These are phyloP conservation scores for Sclerospora graminicola DNA, from an alignment of 352 stramenopile species.

Conservation along the genomic window DNA sequence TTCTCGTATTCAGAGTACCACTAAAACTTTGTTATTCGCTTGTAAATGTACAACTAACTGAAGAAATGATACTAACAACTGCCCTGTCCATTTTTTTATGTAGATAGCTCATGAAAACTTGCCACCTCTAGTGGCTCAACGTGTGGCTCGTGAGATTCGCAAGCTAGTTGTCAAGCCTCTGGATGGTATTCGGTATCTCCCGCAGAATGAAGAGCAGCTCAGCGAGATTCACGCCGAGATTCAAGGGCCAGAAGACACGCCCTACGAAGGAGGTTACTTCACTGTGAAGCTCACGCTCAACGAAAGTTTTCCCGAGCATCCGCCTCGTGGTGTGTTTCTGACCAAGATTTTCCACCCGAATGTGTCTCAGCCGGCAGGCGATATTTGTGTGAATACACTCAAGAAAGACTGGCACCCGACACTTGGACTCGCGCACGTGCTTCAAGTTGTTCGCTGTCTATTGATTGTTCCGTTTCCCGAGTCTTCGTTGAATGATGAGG, in stretches of 20 bases:
- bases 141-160: conserved; percentile 88
- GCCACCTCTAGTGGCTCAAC: conserved; percentile 86
- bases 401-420: conserved; percentile 97
- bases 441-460: conserved; percentile 97
- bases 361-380: conserved; percentile 90
- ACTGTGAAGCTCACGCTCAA: conserved; percentile 92
- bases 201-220: conserved; percentile 86
- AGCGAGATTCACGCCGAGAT: conserved; percentile 94
- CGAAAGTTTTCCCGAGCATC: conserved; percentile 74
- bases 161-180: conserved; percentile 84
- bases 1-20: no score
- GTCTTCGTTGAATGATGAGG: conserved; percentile 98
- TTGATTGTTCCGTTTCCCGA: conserved; percentile 99
- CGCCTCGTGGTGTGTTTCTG: conserved; percentile 91
- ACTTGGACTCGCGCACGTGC: conserved; percentile 93
- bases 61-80: conserved; percentile 7
- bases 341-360: conserved; percentile 99
- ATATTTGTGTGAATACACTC: conserved; percentile 99
- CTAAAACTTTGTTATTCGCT: no score
- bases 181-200: conserved; percentile 89
- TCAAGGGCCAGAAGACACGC: conserved; percentile 93
- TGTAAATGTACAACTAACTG: neutral
- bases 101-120: conserved; percentile 44
- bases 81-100: neutral
- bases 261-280: conserved; percentile 95